phyloP scores from a whole-genome alignment of 2,329 filamentous ascomycete genomes.

The Claviceps purpurea region DNA sequence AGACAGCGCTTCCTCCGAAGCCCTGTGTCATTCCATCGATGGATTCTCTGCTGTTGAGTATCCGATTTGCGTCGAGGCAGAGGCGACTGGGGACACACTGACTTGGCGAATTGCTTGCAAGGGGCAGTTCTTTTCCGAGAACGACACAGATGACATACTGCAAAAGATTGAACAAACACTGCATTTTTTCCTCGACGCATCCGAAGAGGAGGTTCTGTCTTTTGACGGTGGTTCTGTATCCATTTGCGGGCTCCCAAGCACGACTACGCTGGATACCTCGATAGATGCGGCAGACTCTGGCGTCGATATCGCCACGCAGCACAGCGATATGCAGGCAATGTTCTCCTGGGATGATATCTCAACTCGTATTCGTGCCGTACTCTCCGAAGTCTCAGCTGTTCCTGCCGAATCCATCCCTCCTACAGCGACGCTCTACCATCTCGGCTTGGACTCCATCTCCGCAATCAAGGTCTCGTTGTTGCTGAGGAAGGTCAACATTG shows the following conservation, averaged over 20 bases:
- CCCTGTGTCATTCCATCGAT: slow-evolving; percentile 48
- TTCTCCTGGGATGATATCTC: slow-evolving; percentile 23
- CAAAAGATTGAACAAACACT: slow-evolving; percentile 47
- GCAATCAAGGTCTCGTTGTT: slow-evolving; percentile 71
- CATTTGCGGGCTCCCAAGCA: slow-evolving; percentile 47
- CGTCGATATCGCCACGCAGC: not conserved
- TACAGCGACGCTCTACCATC: slow-evolving; percentile 59
- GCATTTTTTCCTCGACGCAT: slow-evolving; percentile 34
- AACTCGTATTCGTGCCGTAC: slow-evolving; percentile 28
- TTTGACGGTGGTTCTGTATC: slow-evolving; percentile 40
- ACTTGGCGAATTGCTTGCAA: slow-evolving; percentile 64
- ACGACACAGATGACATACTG: slow-evolving; percentile 38
- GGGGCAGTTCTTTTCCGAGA: slow-evolving; percentile 33
- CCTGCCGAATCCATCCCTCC: slow-evolving; percentile 43
- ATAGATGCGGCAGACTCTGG: not conserved
- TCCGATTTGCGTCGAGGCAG: slow-evolving; percentile 70
- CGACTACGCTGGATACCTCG: not conserved
- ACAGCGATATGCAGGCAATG: not conserved
- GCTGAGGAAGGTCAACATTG: slow-evolving; percentile 49
- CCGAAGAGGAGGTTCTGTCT: slow-evolving; percentile 37
- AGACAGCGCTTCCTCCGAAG: not conserved
- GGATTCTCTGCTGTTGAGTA: slow-evolving; percentile 63
- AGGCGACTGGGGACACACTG: slow-evolving; percentile 41
- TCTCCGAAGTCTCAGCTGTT: slow-evolving; percentile 48
- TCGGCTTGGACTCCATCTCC: slow-evolving; percentile 85